These are phyloP conservation scores for Dothistroma septosporum DNA, from an alignment of 2,329 filamentous ascomycete genomes.

Conservation along the genomic window DNA sequence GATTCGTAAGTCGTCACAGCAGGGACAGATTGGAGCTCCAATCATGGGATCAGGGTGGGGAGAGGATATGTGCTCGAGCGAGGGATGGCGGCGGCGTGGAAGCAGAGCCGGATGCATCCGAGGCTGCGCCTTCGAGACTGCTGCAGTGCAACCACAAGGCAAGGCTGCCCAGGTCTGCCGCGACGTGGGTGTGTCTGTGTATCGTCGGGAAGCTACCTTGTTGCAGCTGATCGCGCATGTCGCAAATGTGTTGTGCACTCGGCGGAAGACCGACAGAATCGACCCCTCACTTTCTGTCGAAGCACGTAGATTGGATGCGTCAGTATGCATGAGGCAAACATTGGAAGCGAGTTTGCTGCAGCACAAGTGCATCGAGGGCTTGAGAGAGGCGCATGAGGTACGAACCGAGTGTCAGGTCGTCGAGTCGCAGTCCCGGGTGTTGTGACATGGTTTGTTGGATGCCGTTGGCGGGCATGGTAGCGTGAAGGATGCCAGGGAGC, in stretches of 20 bases:
- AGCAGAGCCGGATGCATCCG: neutral
- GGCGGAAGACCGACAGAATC: neutral
- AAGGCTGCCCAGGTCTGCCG: neutral
- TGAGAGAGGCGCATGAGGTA: neutral
- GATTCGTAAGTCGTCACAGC: constrained; percentile 3
- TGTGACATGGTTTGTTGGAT: neutral
- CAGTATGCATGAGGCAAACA: constrained; percentile 5
- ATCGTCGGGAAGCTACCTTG: neutral
- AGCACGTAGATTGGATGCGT: neutral
- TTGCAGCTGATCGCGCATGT: constrained; percentile 2
- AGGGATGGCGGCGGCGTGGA: neutral
- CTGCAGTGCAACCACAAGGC: neutral
- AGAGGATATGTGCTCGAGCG: constrained; percentile 1
- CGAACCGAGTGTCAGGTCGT: neutral
- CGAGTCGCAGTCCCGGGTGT: neutral
- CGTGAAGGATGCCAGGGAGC: neutral
- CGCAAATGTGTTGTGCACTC: neutral
- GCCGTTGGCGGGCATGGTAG: neutral
- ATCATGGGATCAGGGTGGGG: neutral
- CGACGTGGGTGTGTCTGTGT: neutral
- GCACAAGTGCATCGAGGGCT: neutral
- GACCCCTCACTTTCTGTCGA: constrained; percentile 5
- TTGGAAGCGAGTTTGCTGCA: neutral
- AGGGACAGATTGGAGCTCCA: neutral
- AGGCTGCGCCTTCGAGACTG: neutral